Evolutionary conservation across 169 alveolate species (phyloP).

Genomic region (Plasmodium gallinaceum): DNA sequence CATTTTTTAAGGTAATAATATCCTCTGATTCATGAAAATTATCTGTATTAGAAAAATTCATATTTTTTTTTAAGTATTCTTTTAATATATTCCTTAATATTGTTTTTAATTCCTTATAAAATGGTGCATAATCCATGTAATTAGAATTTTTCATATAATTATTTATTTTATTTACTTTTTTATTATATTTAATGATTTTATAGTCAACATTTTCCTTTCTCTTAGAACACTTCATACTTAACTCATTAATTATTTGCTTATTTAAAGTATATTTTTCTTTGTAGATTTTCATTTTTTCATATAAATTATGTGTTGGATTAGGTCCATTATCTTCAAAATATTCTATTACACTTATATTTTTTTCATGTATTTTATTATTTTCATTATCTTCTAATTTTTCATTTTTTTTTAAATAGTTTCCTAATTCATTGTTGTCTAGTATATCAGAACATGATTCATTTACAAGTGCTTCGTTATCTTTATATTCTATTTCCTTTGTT

Average conservation of each 20-base stretch:
- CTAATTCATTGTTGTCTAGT: background rate
- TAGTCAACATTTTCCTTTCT: constrained; percentile 45
- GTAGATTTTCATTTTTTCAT: background rate
- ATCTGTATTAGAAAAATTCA: background rate
- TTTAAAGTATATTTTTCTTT: constrained; percentile 21
- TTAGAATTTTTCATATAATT: constrained; percentile 16
- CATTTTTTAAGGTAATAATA: background rate
- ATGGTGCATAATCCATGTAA: constrained; percentile 45
- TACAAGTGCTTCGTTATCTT: background rate
- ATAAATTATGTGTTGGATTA: constrained; percentile 18
- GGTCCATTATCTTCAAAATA: constrained; percentile 6
- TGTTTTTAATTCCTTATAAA: constrained; percentile 42
- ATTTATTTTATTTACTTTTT: constrained; percentile 61
- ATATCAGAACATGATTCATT: background rate
- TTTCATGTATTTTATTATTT: constrained; percentile 7
- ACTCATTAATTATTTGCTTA: constrained; percentile 11
- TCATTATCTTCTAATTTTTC: constrained; percentile 2
- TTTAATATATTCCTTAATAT: constrained; percentile 13
- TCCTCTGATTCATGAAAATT: background rate
- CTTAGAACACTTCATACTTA: constrained; percentile 4
- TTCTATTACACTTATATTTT: background rate
- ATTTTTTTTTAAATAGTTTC: background rate
- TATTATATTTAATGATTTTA: constrained; percentile 60
- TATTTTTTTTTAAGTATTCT: constrained; percentile 31
- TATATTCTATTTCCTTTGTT: background rate